phyloP scores from a whole-genome alignment of 495 filamentous ascomycete genomes.

The Tuber indicum region DNA sequence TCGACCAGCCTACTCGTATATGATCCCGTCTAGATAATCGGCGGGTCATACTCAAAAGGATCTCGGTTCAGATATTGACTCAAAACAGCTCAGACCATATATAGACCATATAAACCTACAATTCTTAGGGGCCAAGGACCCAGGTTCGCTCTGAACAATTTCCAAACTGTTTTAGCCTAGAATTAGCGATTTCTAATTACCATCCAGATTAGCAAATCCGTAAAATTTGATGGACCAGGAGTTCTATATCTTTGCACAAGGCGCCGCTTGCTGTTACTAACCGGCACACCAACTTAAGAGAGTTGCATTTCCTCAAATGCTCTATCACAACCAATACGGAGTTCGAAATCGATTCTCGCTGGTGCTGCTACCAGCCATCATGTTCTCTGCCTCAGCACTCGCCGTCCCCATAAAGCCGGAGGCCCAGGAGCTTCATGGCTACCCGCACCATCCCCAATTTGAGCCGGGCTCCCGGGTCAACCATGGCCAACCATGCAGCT shows the following conservation, averaged over 20 bases:
- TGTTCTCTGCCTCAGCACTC: neutral
- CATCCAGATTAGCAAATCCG: neutral
- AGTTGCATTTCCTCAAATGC: neutral
- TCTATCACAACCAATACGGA: neutral
- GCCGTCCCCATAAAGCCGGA: neutral
- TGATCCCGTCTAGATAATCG: neutral
- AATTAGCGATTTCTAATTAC: neutral
- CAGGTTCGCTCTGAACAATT: neutral
- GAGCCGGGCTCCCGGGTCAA: neutral
- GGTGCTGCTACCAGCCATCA: neutral
- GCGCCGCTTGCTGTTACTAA: neutral
- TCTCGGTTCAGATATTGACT: neutral
- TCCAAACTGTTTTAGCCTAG: neutral
- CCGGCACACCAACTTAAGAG: neutral
- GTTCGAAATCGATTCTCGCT: neutral
- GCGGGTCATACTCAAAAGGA: neutral
- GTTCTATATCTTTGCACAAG: neutral
- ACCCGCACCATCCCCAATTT: neutral
- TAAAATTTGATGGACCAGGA: neutral
- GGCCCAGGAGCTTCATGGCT: neutral
- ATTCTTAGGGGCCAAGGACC: neutral
- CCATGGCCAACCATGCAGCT: neutral
- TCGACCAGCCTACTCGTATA: neutral
- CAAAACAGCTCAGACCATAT: neutral
- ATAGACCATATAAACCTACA: neutral